These are phyloP conservation scores for Xerocomus amazonicus DNA, from an alignment of 1,284 basidiomycete genomes.

Conservation along the genomic window DNA sequence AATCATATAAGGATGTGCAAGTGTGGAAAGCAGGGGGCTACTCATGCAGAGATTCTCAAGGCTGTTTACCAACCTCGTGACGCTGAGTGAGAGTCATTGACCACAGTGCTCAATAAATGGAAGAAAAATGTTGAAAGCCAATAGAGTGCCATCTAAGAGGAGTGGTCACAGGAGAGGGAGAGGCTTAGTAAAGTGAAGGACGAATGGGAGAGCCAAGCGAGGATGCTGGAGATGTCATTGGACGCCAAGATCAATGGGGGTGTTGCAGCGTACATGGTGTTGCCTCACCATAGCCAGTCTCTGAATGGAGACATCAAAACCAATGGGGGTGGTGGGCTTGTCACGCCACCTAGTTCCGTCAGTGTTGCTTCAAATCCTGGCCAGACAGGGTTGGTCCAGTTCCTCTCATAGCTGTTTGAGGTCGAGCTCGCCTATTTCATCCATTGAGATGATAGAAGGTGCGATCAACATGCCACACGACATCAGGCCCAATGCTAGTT, in stretches of 20 bases:
- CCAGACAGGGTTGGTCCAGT: slow-evolving; percentile 33
- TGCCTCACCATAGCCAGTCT: slow-evolving; percentile 35
- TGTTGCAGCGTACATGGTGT: slow-evolving; percentile 40
- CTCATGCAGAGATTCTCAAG: slow-evolving; percentile 39
- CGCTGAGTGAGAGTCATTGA: slow-evolving; percentile 44
- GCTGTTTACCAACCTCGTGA: slow-evolving; percentile 33
- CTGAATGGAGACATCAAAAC: slow-evolving; percentile 36
- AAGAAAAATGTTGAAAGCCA: slow-evolving; percentile 72
- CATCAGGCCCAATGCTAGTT: slow-evolving; percentile 20
- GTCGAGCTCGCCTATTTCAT: slow-evolving; percentile 34
- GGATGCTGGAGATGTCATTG: slow-evolving; percentile 42
- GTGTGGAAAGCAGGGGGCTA: slow-evolving; percentile 47
- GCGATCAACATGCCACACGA: slow-evolving; percentile 19
- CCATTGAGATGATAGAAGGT: slow-evolving; percentile 35
- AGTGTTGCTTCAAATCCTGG: slow-evolving; percentile 61
- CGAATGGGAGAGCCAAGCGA: slow-evolving; percentile 71
- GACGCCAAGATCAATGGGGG: slow-evolving; percentile 46
- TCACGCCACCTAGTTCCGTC: slow-evolving; percentile 70
- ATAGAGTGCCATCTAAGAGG: slow-evolving; percentile 66
- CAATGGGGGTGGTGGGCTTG: slow-evolving; percentile 47
- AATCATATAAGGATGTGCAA: no score
- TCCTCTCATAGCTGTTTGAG: slow-evolving; percentile 30
- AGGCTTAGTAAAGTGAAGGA: slow-evolving; percentile 70
- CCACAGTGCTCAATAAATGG: slow-evolving; percentile 58
- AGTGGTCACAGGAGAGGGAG: slow-evolving; percentile 81